Evolutionary conservation across 306 rosid species (phyloP).

Genomic region (Quercus parvula): DNA sequence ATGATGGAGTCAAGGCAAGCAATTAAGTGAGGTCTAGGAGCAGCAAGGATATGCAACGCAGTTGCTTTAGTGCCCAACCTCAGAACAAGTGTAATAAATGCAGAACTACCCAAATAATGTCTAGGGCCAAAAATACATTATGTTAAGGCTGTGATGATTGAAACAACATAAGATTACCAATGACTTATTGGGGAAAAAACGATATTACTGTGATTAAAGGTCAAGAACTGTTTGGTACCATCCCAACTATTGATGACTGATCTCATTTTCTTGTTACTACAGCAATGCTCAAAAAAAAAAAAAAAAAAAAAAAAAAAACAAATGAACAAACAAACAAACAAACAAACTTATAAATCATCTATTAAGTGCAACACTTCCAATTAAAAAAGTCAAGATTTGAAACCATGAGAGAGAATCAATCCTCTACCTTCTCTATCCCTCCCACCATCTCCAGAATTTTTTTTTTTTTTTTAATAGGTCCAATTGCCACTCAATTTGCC

Average conservation of each 20-base stretch:
- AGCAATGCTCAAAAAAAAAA: not conserved
- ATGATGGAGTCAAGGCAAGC: not conserved
- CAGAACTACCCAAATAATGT: not conserved
- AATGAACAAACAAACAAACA: not conserved
- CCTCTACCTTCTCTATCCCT: not conserved
- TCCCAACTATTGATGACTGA: not conserved
- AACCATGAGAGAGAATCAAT: not conserved
- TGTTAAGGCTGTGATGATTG: not conserved
- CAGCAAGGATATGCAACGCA: constrained; percentile 5
- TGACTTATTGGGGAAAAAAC: not conserved
- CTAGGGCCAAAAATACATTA: not conserved
- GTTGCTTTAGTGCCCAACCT: constrained; percentile 6
- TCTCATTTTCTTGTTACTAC: not conserved
- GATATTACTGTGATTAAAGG: not conserved
- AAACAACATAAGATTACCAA: not conserved
- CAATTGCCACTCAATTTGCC: not conserved
- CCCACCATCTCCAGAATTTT: not conserved
- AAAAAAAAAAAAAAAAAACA: not conserved
- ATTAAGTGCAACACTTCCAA: not conserved
- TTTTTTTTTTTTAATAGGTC: not conserved
- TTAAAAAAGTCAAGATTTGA: not conserved
- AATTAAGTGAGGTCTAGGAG: constrained; percentile 1
- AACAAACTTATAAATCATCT: not conserved
- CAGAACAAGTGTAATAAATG: not conserved
- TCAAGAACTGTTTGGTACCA: not conserved